Percentiles rank a stretch among this genome's conserved stretches.
phyloP scores from a whole-genome alignment of 257 asterid species.

The Linaria vulgaris region DNA sequence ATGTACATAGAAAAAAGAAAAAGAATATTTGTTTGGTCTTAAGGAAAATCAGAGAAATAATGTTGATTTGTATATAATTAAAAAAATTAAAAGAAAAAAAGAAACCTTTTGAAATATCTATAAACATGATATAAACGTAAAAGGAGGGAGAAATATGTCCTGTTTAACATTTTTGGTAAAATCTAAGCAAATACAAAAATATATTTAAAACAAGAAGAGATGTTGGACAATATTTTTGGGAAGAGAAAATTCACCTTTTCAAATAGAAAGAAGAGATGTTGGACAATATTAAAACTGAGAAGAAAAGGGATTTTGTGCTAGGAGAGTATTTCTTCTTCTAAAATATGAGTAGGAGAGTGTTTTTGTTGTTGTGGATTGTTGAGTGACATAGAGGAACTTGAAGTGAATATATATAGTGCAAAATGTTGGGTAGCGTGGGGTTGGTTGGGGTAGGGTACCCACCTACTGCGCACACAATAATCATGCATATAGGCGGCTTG shows the following conservation, averaged over 20 bases:
- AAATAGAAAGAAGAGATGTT: constrained; percentile 37
- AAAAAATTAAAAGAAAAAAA: too few species aligned
- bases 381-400: constrained; percentile 33
- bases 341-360: constrained; percentile 2
- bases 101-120: too few species aligned
- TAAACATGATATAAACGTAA: too few species aligned
- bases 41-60: not conserved
- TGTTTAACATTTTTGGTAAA: constrained; percentile 52
- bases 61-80: not conserved
- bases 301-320: too few species aligned
- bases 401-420: constrained; percentile 54
- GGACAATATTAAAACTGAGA: too few species aligned
- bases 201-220: constrained; percentile 1
- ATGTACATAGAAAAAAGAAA: constrained; percentile 17
- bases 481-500: constrained; percentile 73
- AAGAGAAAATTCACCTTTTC: constrained; percentile 70
- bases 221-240: constrained; percentile 40
- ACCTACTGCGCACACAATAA: constrained; percentile 49
- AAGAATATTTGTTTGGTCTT: not conserved
- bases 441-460: not conserved
- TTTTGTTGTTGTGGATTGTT: constrained; percentile 13
- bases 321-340: constrained; percentile 19
- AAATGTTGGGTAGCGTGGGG: constrained; percentile 24
- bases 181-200: constrained; percentile 21
- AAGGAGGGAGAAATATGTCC: too few species aligned